phyloP scores from a whole-genome alignment of 495 filamentous ascomycete genomes.

The Penicillium flavigenum region DNA sequence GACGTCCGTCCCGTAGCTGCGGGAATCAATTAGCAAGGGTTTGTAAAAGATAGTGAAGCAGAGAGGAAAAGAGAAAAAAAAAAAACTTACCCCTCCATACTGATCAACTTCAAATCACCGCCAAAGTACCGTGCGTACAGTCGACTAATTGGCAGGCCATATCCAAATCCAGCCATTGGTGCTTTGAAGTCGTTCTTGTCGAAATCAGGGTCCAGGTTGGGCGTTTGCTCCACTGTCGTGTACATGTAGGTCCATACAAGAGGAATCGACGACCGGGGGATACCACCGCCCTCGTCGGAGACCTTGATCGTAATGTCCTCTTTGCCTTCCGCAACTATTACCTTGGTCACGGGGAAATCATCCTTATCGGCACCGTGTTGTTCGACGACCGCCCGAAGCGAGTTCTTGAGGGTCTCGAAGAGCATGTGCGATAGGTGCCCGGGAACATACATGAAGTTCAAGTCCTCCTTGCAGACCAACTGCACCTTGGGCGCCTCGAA shows the following conservation, averaged over 20 bases:
- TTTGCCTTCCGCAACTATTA: slow-evolving; percentile 94
- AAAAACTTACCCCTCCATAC: slow-evolving; percentile 90
- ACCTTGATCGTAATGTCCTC: slow-evolving; percentile 99
- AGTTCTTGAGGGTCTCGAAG: slow-evolving; percentile 98
- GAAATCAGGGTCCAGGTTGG: slow-evolving; percentile 93
- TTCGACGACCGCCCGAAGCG: slow-evolving; percentile 92
- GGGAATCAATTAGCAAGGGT: slow-evolving; percentile 12
- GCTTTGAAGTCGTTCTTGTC: slow-evolving; percentile 99
- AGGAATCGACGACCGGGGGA: slow-evolving; percentile 85
- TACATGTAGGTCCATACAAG: slow-evolving; percentile 99
- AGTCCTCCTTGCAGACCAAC: slow-evolving; percentile 86
- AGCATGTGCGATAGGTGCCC: slow-evolving; percentile 98
- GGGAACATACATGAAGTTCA: slow-evolving; percentile 99
- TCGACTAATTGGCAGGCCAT: slow-evolving; percentile 88
- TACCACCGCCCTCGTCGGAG: slow-evolving; percentile 93
- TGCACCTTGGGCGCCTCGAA: slow-evolving; percentile 97
- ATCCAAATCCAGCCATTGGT: slow-evolving; percentile 98
- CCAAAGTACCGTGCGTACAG: slow-evolving; percentile 97
- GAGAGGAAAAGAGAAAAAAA: background rate
- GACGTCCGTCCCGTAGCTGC: slow-evolving; percentile 94
- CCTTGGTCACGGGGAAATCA: slow-evolving; percentile 92
- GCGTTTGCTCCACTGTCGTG: slow-evolving; percentile 94
- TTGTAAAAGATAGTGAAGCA: background rate
- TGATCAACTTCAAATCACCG: slow-evolving; percentile 94
- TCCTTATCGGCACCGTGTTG: slow-evolving; percentile 92